Base-by-base conservation (phyloP, 768 basidiomycete species). In the Panaeolus papilionaceus region DNA sequence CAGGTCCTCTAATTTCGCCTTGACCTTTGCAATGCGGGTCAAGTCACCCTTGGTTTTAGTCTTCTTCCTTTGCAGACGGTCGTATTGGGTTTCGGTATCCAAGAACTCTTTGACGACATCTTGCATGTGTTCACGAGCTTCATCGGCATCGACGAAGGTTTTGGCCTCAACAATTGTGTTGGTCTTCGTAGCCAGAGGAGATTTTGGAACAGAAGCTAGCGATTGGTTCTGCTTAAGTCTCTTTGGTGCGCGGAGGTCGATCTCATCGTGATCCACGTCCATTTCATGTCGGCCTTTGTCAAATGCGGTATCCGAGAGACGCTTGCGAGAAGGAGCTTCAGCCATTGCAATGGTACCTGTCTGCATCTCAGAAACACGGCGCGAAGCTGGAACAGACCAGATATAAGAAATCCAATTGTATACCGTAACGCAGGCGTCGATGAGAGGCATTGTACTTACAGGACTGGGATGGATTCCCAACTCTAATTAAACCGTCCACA, bases 41-140 rank as follows among this genome's bases (percentile, higher is more conserved):
- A 47, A 3, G 44, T 75, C 74, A 2, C 66, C 62, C 58, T 70
- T 71, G 33, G 63, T 68, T 23, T 66, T 69, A 12, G 23, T 69
- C 38, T 42, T 47, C 68, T 74, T 74, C 14, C 66, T 47, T 12
- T 18, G 7, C 11, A 70, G 42, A 20, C 69, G 66, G 44, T 72
- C 67, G 28, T 68, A 61, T 3, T 39, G 37, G 28, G 64, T 40
- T 62, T 75, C 69, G 14, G 61, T n/a, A 20, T 49, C 39, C 3
- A 69, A 64, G 23, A 72, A 70, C 23, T 58, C 11, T 5, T 51
- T 63, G 11, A 72, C 68, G 16, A 71, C 38, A 23, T 70, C 65
- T 14, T 58, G 62, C 20, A 72, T 49, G 37, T 70, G 51, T 37
- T 63, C 66, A 11, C 71, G 71, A 28, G 66, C 66, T 28, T 71